phyloP scores from a whole-genome alignment of 1,284 basidiomycete species.

The Erythrobasidium hasegawianum region DNA sequence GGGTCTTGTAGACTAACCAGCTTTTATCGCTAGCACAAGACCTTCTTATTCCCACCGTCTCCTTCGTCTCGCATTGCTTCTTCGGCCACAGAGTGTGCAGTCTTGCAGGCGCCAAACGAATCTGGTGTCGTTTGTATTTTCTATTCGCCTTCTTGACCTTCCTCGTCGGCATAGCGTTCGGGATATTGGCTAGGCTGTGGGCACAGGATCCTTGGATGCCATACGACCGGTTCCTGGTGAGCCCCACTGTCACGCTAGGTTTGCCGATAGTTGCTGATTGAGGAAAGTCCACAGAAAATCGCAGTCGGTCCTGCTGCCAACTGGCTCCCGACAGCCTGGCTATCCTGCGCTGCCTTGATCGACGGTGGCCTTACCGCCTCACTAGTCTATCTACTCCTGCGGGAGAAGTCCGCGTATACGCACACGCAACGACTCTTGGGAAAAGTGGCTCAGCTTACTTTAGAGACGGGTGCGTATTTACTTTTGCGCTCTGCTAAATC shows the following conservation, averaged over 20 bases:
- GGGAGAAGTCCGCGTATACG: background rate
- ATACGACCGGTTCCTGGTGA: slow-evolving; percentile 6
- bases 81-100: slow-evolving; percentile 28
- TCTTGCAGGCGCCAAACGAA: slow-evolving; percentile 5
- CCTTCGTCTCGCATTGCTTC: slow-evolving; percentile 27
- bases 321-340: slow-evolving; percentile 21
- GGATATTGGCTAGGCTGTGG: slow-evolving; percentile 13
- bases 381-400: slow-evolving; percentile 4
- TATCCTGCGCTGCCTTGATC: slow-evolving; percentile 30
- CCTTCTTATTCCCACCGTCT: slow-evolving; percentile 22
- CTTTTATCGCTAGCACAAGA: slow-evolving; percentile 15
- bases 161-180: slow-evolving; percentile 21
- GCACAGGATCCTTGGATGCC: slow-evolving; percentile 18
- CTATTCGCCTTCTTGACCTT: slow-evolving; percentile 8
- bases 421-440: slow-evolving; percentile 6
- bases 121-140: slow-evolving; percentile 7
- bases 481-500: background rate
- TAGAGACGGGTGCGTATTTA: slow-evolving; percentile 25
- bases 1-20: no score
- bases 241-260: no score
- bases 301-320: slow-evolving; percentile 16
- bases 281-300: slow-evolving; percentile 3
- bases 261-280: no score
- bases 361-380: slow-evolving; percentile 23
- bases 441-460: slow-evolving; percentile 18